A percentile compares a stretch with the other conserved stretches of the same genome.
phyloP scores from a whole-genome alignment of 805 yeast species.

The Sungouiozyma ichnusensis region DNA sequence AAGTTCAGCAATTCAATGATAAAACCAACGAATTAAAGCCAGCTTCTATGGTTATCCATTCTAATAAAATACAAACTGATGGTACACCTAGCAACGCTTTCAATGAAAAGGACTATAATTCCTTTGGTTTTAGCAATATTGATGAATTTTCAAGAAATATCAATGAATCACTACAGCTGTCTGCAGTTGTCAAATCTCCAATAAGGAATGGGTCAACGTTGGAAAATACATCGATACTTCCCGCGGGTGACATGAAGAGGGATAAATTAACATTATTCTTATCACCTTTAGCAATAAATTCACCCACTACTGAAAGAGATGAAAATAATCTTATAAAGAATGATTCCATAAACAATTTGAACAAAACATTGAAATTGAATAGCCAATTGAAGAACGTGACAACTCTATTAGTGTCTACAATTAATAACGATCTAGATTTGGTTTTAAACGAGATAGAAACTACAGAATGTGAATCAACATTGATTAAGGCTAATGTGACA shows the following conservation, averaged over 20 bases:
- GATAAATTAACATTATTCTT: not conserved
- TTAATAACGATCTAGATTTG: slow-evolving; percentile 2
- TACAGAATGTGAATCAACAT: not conserved
- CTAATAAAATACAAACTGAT: not conserved
- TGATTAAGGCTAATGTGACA: not conserved
- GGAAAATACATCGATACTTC: not conserved
- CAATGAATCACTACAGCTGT: not conserved
- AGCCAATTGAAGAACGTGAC: slow-evolving; percentile 1
- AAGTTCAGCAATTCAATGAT: not conserved
- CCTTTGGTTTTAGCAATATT: not conserved
- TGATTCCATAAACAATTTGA: not conserved
- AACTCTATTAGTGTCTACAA: slow-evolving; percentile 1
- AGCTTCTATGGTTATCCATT: not conserved
- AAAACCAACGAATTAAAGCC: not conserved
- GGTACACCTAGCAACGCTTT: not conserved
- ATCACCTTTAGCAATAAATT: not conserved
- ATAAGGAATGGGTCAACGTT: not conserved
- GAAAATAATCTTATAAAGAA: not conserved
- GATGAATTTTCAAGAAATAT: not conserved
- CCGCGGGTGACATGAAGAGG: not conserved
- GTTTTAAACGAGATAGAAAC: not conserved
- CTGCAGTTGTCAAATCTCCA: not conserved
- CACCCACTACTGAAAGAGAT: not conserved
- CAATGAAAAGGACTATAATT: not conserved
- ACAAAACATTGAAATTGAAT: not conserved